Evolutionary conservation across 2,329 filamentous ascomycete species (phyloP).

Genomic region (Alternaria hordeiaustralica): DNA sequence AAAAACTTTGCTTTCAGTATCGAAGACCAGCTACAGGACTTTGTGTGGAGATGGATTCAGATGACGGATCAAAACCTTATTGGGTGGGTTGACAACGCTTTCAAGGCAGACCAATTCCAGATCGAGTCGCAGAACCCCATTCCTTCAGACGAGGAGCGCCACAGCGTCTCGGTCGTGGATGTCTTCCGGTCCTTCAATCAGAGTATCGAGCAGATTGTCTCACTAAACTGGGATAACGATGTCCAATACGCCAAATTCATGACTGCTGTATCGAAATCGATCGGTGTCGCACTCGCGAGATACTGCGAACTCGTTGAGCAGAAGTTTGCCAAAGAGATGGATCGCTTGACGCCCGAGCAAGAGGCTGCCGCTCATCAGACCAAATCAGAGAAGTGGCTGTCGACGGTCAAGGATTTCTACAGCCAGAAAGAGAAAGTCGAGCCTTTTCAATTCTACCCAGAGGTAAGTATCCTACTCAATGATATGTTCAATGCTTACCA

Average conservation of each 20-base stretch:
- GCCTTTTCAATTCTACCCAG: conserved; percentile 94
- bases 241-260: conserved; percentile 96
- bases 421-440: conserved; percentile 90
- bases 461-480: conserved; percentile 63
- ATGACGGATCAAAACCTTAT: conserved; percentile 80
- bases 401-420: conserved; percentile 92
- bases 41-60: conserved; percentile 95
- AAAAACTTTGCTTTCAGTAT: conserved; percentile 85
- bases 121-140: conserved; percentile 71
- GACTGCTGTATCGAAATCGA: conserved; percentile 86
- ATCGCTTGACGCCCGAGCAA: conserved; percentile 86
- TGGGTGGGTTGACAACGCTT: conserved; percentile 85
- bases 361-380: conserved; percentile 78
- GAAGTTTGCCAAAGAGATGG: conserved; percentile 89
- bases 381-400: conserved; percentile 89
- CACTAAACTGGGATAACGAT: conserved; percentile 91
- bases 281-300: conserved; percentile 79
- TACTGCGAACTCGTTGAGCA: conserved; percentile 93
- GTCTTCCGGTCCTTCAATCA: conserved; percentile 94
- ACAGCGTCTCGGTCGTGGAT: conserved; percentile 92
- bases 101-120: conserved; percentile 87
- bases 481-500: conserved; percentile 4
- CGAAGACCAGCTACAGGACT: conserved; percentile 83
- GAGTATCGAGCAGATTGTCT: conserved; percentile 82
- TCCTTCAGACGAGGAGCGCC: conserved; percentile 79